Conservation (phyloP, 352 stramenopile species). For the Pythium brachiatum region DNA sequence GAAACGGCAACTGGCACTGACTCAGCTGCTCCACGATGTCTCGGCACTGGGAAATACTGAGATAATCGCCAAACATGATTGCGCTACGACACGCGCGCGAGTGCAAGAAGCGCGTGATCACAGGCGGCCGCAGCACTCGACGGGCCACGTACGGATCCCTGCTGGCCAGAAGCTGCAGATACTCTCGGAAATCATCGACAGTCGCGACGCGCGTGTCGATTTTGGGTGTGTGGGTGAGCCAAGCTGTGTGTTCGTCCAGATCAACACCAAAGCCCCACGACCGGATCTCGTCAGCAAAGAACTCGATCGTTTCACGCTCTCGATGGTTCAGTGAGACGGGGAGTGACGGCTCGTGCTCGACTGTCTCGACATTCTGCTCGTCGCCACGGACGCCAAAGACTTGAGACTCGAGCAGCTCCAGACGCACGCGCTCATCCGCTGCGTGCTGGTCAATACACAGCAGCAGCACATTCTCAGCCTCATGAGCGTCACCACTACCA, state of each 20-base stretch:
- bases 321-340: constrained; percentile 49
- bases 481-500: constrained; percentile 10
- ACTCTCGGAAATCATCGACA: constrained; percentile 82
- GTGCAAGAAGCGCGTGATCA: constrained; percentile 82
- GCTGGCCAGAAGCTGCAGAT: constrained; percentile 60
- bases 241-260: constrained; percentile 13
- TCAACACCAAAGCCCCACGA: constrained; percentile 86
- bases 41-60: constrained; percentile 67
- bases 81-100: constrained; percentile 89
- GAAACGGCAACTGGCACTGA: constrained; percentile 83
- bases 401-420: constrained; percentile 79
- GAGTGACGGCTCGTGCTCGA: constrained; percentile 48
- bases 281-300: constrained; percentile 49
- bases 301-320: constrained; percentile 42
- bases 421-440: constrained; percentile 83
- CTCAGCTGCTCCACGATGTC: constrained; percentile 71
- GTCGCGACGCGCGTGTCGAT: constrained; percentile 71
- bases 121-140: constrained; percentile 46
- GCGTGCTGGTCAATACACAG: constrained; percentile 91
- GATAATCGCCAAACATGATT: constrained; percentile 91
- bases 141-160: constrained; percentile 21
- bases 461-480: constrained; percentile 28
- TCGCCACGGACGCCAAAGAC: constrained; percentile 60
- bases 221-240: constrained; percentile 48
- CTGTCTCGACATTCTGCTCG: constrained; percentile 50